Percentiles rank a stretch among this genome's conserved stretches.
Conservation (phyloP, 2,329 filamentous ascomycete species). For the Hirsutella minnesotensis region DNA sequence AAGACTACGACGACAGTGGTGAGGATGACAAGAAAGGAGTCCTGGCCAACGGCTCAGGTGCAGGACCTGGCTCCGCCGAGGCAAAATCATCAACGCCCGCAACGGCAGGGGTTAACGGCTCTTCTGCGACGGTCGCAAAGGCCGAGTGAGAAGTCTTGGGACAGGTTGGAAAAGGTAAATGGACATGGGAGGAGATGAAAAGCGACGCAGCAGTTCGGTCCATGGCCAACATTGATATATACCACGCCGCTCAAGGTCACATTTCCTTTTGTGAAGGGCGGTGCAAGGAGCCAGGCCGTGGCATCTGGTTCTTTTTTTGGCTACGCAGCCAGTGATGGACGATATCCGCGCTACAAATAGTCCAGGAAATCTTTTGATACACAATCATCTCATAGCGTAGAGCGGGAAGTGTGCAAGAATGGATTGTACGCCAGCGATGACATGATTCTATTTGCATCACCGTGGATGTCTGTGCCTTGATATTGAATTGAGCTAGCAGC, state of each 20-base stretch:
- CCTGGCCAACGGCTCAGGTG: conserved; percentile 30
- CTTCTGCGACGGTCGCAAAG: conserved; percentile 23
- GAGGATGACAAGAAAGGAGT: conserved; percentile 65
- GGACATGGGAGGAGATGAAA: conserved; percentile 13
- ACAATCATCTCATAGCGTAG: neutral
- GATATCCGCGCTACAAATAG: conserved; percentile 10
- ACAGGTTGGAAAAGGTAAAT: conserved; percentile 2
- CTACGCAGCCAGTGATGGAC: conserved; percentile 16
- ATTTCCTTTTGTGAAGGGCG: conserved; percentile 11
- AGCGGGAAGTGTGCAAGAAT: no score
- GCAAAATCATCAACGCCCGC: conserved; percentile 38
- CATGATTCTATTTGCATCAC: no score
- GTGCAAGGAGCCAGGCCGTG: neutral
- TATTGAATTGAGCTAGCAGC: no score
- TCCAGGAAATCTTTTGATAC: neutral
- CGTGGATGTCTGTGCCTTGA: no score
- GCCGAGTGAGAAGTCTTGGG: conserved; percentile 24
- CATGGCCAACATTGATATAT: conserved; percentile 9
- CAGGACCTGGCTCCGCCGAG: conserved; percentile 36
- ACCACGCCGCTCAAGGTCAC: conserved; percentile 7
- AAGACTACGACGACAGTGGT: conserved; percentile 91
- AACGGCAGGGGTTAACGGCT: conserved; percentile 33
- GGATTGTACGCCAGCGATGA: no score
- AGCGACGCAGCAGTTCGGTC: conserved; percentile 9
- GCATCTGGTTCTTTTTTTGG: conserved; percentile 13